Conservation (phyloP, 2,329 filamentous ascomycete genomes). For the Beauveria bassiana region DNA sequence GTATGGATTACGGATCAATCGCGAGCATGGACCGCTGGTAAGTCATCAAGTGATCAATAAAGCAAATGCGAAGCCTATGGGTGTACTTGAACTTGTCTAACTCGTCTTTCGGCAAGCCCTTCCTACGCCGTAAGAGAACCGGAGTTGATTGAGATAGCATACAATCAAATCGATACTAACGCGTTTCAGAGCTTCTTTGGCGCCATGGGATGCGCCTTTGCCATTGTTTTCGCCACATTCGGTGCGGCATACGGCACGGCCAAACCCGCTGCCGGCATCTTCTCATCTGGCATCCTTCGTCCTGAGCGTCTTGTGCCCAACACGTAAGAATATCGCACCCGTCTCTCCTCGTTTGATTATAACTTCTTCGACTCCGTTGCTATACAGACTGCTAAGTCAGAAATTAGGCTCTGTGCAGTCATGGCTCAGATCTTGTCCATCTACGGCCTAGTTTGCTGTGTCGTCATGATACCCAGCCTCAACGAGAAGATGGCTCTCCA, state of each 20-base stretch:
- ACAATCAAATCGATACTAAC: neutral
- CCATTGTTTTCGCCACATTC: slow-evolving; percentile 46
- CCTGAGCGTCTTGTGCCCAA: slow-evolving; percentile 38
- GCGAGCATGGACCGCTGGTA: slow-evolving; percentile 31
- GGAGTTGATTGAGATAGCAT: neutral
- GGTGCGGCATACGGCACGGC: slow-evolving; percentile 38
- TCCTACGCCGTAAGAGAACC: slow-evolving; percentile 34
- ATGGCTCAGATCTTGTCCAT: slow-evolving; percentile 42
- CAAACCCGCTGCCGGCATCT: slow-evolving; percentile 36
- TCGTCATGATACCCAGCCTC: slow-evolving; percentile 35
- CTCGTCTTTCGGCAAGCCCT: slow-evolving; percentile 23
- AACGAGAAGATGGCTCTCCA: slow-evolving; percentile 35
- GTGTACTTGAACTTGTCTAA: neutral
- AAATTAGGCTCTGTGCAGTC: slow-evolving; percentile 31
- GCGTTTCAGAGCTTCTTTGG: slow-evolving; percentile 32
- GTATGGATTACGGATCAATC: slow-evolving; percentile 24
- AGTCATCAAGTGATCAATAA: neutral
- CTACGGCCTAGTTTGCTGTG: slow-evolving; percentile 37
- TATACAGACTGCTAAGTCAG: neutral
- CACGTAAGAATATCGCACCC: slow-evolving; percentile 20
- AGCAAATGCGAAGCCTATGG: neutral
- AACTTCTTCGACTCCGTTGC: neutral
- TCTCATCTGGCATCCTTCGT: slow-evolving; percentile 34
- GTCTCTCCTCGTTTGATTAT: neutral
- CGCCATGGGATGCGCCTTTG: slow-evolving; percentile 32